A percentile compares a stretch with the other conserved stretches of the same genome.
Evolutionary conservation across 768 basidiomycete species (phyloP).

Genomic region (Russula abietina): DNA sequence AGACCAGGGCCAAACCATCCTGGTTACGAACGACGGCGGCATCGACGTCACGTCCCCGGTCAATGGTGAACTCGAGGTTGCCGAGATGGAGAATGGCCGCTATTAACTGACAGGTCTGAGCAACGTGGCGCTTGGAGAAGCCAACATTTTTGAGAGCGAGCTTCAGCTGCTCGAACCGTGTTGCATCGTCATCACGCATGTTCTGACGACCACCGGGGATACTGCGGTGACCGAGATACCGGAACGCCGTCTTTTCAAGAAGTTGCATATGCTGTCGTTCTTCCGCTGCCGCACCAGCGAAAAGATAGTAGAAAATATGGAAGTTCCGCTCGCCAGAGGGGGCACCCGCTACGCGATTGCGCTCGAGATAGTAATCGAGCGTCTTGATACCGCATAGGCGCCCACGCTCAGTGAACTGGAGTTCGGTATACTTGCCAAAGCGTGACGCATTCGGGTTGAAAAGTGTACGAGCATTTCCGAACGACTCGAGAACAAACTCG

Average conservation of each 20-base stretch:
- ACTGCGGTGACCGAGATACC: conserved; percentile 76
- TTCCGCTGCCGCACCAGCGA: conserved; percentile 83
- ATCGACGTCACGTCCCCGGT: conserved; percentile 79
- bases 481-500: conserved; percentile 92
- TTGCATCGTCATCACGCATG: conserved; percentile 72
- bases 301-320: conserved; percentile 96
- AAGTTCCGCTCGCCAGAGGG: conserved; percentile 94
- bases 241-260: conserved; percentile 70
- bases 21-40: conserved; percentile 87
- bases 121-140: conserved; percentile 89
- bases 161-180: conserved; percentile 90
- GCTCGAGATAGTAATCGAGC: conserved; percentile 93
- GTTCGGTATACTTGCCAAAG: conserved; percentile 96
- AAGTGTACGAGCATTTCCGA: conserved; percentile 87
- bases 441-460: conserved; percentile 94
- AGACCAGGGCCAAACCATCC: conserved; percentile 74
- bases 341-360: conserved; percentile 79
- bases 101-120: conserved; percentile 89
- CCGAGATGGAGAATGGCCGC: conserved; percentile 96
- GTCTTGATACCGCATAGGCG: conserved; percentile 87
- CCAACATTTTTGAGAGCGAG: conserved; percentile 89
- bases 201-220: conserved; percentile 39
- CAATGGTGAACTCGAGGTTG: conserved; percentile 87
- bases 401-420: conserved; percentile 93
- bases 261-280: conserved; percentile 87